Conservation (phyloP, 768 basidiomycete genomes). For the Suillus plorans region DNA sequence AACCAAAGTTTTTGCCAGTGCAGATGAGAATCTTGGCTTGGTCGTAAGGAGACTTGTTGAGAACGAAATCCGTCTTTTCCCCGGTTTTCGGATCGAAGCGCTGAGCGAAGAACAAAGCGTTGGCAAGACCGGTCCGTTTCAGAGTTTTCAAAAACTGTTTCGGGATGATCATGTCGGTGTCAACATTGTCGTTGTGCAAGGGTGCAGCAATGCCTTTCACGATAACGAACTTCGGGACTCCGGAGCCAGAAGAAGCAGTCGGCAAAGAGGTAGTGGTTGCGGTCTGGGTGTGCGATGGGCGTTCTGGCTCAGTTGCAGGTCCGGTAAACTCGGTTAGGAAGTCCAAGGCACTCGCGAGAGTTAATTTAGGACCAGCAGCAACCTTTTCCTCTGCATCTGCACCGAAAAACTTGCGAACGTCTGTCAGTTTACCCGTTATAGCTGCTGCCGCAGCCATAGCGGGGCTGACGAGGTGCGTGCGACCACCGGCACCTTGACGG, state of each 20-base stretch:
- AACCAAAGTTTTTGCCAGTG: constrained; percentile 88
- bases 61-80: constrained; percentile 79
- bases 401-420: constrained; percentile 76
- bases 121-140: constrained; percentile 83
- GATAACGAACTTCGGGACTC: constrained; percentile 61
- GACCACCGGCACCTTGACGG: constrained; percentile 82
- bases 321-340: constrained; percentile 73
- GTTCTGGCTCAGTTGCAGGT: constrained; percentile 51
- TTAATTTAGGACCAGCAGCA: constrained; percentile 55
- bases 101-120: constrained; percentile 80
- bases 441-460: constrained; percentile 94
- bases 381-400: constrained; percentile 42
- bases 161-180: constrained; percentile 94
- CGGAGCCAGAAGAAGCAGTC: constrained; percentile 42
- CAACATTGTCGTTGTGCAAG: constrained; percentile 80
- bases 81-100: constrained; percentile 77
- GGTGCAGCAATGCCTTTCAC: constrained; percentile 78
- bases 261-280: constrained; percentile 34
- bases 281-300: constrained; percentile 32
- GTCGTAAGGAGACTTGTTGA: constrained; percentile 79
- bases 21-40: constrained; percentile 79
- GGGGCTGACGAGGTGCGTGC: constrained; percentile 86
- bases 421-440: constrained; percentile 79
- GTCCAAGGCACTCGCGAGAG: constrained; percentile 67
- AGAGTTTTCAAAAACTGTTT: constrained; percentile 93